Base-by-base conservation (phyloP, 352 stramenopile species). In the Thalassiosira livingstoniorum region DNA sequence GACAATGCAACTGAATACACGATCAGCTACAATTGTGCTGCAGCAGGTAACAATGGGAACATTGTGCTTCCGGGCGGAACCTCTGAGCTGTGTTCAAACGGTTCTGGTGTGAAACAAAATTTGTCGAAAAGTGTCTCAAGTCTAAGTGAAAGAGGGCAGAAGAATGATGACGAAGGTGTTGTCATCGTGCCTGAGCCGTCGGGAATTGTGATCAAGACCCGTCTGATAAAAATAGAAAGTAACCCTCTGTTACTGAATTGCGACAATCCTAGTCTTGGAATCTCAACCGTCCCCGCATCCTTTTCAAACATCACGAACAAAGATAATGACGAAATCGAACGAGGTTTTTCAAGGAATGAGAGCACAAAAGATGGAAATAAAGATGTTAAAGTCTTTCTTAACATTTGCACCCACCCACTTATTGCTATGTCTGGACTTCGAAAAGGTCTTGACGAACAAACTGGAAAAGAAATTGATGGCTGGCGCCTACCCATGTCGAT, bases 401-500 rank as follows among this genome's bases (percentile, higher is more conserved):
- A 87, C 74, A 69, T 87, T 54, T 83, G 80, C 71, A 83, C 63
- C 18, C 80, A 87, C 63, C 55, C 75, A 42, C 57, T 87, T 0
- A 87, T 87, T 58, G 73, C 74, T 5, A 34, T 74, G 11, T 74
- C 80, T 15, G 57, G 39, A 10, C 68, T 76, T 37, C 73, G 80
- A 21, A 82, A 77, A 67, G 58, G 58, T 51, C 57, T 87, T n/a
- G 69, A 83, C 29, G 69, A 87, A 31, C 25, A 71, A 21, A 80
- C 62, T n/a, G 75, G 74, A 13, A 75, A 83, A 4, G 63, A 87
- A 80, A 57, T 83, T n/a, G 80, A 87, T 37, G 80, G 74, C 13
- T 87, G 74, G 73, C 68, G 76, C 21, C 47, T 87, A 0, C 80
- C 80, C 0, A 87, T 87, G 73, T 83, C 74, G 4, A 78, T 87